phyloP scores from a whole-genome alignment of 192 early-diverging fungal species.

The Entrophospora sp. region DNA sequence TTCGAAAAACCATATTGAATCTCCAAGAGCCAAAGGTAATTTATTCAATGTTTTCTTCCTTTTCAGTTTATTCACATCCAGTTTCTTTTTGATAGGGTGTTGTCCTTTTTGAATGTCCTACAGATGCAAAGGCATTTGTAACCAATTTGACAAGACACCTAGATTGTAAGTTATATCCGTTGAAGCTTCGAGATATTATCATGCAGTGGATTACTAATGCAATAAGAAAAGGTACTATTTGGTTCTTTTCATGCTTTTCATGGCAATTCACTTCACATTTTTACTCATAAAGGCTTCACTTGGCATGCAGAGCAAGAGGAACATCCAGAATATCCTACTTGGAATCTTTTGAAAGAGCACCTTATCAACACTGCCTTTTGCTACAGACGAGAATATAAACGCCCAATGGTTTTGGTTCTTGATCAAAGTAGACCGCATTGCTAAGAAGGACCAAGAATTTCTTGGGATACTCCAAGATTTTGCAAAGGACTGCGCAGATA shows the following conservation, averaged over 20 bases:
- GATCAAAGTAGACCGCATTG: conserved; percentile 15
- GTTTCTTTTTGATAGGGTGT: conserved; percentile 18
- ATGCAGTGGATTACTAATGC: background rate
- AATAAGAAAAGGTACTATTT: background rate
- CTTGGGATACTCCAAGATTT: conserved; percentile 17
- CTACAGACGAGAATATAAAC: conserved; percentile 2
- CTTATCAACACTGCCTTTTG: background rate
- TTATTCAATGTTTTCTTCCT: conserved; percentile 10
- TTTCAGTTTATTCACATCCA: conserved; percentile 6
- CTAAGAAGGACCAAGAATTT: conserved; percentile 6
- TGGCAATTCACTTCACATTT: conserved; percentile 6
- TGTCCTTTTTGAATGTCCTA: conserved; percentile 11
- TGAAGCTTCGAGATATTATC: background rate
- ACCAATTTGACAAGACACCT: background rate
- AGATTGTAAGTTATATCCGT: conserved; percentile 6
- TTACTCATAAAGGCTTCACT: conserved; percentile 7
- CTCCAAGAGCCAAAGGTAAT: conserved; percentile 12
- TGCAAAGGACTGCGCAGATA: conserved; percentile 14
- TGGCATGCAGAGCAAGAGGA: background rate
- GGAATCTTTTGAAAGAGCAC: background rate
- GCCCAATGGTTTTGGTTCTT: conserved; percentile 13
- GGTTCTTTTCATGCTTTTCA: background rate
- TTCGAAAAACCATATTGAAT: background rate
- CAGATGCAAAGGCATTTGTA: conserved; percentile 5
- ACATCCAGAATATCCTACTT: conserved; percentile 4